Evolutionary conservation across 345 rosid genomes (phyloP).

Genomic region (Euphorbia peplus): DNA sequence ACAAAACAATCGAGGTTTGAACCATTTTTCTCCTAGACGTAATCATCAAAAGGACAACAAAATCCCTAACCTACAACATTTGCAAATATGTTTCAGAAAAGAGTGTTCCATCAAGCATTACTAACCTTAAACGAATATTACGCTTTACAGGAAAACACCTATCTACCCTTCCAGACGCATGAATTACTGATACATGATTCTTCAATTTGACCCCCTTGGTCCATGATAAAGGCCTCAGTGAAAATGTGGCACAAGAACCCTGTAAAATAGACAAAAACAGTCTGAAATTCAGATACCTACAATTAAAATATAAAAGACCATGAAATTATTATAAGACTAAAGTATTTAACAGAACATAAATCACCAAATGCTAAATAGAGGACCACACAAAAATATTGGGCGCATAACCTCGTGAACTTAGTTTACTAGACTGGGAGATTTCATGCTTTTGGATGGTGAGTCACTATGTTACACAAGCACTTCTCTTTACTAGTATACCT

Average conservation of each 20-base stretch:
- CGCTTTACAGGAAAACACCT: conserved; percentile 38
- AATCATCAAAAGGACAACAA: background rate
- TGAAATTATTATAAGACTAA: background rate
- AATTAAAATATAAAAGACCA: background rate
- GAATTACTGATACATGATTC: conserved; percentile 41
- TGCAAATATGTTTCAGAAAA: too few species aligned
- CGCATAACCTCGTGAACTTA: background rate
- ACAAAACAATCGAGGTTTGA: background rate
- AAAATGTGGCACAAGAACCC: conserved; percentile 65
- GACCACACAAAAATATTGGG: background rate
- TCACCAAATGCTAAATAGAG: background rate
- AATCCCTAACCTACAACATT: conserved; percentile 6
- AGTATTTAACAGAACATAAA: background rate
- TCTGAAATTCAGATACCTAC: conserved; percentile 12
- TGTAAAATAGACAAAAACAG: conserved; percentile 24
- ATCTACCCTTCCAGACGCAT: conserved; percentile 45
- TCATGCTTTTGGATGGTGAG: background rate
- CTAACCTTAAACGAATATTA: conserved; percentile 48
- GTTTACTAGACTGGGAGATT: background rate
- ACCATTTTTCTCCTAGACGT: background rate
- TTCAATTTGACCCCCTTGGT: conserved; percentile 49
- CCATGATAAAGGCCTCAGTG: conserved; percentile 55
- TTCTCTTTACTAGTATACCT: too few species aligned
- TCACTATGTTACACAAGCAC: too few species aligned
- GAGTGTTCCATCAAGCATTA: conserved; percentile 1